These are phyloP conservation scores for Dryadomyces quercus-mongolicae DNA, from an alignment of 2,329 filamentous ascomycete species.

Conservation along the genomic window DNA sequence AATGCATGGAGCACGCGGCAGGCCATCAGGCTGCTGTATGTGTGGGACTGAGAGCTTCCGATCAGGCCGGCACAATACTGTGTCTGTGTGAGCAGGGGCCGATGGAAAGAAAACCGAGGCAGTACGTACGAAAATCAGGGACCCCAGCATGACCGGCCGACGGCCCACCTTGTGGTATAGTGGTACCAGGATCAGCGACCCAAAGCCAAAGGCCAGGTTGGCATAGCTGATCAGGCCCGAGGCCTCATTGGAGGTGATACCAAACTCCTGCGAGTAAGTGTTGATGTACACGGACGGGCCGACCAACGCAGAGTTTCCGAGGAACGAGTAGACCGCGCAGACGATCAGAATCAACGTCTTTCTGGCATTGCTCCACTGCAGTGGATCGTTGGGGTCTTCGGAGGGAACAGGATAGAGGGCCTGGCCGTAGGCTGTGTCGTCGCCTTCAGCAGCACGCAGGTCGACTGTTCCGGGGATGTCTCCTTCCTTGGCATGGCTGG, in stretches of 20 bases:
- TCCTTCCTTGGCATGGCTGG: constrained; percentile 16
- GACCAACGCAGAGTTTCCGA: constrained; percentile 43
- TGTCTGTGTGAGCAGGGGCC: background rate
- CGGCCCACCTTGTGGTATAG: constrained; percentile 39
- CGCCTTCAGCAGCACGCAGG: constrained; percentile 32
- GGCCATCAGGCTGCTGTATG: constrained; percentile 25
- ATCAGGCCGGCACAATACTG: constrained; percentile 28
- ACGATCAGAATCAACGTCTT: constrained; percentile 44
- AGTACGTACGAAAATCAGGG: constrained; percentile 22
- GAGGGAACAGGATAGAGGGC: constrained; percentile 49
- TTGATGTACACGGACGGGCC: constrained; percentile 47
- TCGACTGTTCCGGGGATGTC: constrained; percentile 17
- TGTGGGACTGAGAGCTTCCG: constrained; percentile 23
- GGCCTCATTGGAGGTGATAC: constrained; percentile 34
- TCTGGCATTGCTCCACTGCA: constrained; percentile 44
- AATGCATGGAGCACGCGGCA: constrained; percentile 26
- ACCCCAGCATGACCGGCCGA: constrained; percentile 29
- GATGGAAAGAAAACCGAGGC: background rate
- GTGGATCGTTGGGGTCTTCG: constrained; percentile 48
- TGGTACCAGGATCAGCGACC: constrained; percentile 42
- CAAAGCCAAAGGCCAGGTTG: constrained; percentile 48
- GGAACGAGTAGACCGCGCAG: constrained; percentile 43
- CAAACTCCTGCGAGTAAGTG: constrained; percentile 39
- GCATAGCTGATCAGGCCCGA: constrained; percentile 47
- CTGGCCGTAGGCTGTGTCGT: constrained; percentile 47